Conservation (phyloP, 225 moss, liverwort and hornwort species). For the Asterella californica region DNA sequence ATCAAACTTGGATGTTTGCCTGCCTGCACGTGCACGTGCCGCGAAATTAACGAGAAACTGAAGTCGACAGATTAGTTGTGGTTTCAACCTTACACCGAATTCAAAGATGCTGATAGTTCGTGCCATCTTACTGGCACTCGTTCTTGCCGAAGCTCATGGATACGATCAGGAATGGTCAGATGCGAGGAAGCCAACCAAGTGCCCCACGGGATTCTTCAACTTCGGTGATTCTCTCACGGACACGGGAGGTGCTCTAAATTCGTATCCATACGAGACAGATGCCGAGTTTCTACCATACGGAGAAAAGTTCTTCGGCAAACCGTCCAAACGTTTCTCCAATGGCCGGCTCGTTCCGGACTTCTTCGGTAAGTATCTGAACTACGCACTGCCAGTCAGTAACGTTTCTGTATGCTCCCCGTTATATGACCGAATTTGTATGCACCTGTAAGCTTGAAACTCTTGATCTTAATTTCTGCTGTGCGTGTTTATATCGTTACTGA, state of each 20-base stretch:
- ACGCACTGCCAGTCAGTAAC: background rate
- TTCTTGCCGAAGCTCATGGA: no score
- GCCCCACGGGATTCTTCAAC: conserved; percentile 22
- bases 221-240: conserved; percentile 31
- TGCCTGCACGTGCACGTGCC: no score
- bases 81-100: no score
- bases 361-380: conserved; percentile 13
- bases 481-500: background rate
- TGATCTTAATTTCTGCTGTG: background rate
- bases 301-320: conserved; percentile 20
- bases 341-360: conserved; percentile 23
- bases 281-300: conserved; percentile 20
- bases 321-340: conserved; percentile 26
- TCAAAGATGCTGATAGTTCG: no score
- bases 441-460: no score
- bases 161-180: background rate
- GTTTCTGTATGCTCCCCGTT: background rate
- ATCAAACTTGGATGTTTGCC: no score
- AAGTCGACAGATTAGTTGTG: no score
- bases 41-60: no score
- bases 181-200: background rate
- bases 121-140: no score
- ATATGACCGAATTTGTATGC: background rate
- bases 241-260: conserved; percentile 15
- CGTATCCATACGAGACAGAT: background rate